Evolutionary conservation across 371 early-diverging fungal species (phyloP), one percentile per base, ranked within the genome.

Genomic region (Circinella umbellata): DNA sequence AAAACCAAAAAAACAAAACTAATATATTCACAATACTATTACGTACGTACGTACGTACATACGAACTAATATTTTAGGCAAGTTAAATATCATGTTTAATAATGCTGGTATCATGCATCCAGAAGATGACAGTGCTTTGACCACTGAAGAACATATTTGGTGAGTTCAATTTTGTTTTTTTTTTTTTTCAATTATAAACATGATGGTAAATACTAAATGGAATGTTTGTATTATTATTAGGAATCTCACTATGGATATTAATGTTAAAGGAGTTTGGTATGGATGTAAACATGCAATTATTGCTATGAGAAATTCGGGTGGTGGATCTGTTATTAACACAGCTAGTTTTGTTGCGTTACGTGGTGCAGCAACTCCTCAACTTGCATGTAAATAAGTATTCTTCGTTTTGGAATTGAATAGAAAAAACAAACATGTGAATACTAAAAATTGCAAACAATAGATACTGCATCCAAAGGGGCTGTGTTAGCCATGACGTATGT

Each of bases 61-160:
- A n/a, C n/a, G n/a, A n/a, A n/a, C 3, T 3, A 47, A 47, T 15
- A 47, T 11, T 17, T 17, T 69, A 88, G 89, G 92, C 66, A 91
- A 90, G 69, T 76, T 95, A 55, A 86, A 91, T 72, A 81, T 95
- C 65, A 89, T 94, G 80, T 94, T 95, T 83, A 95, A 95, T 80
- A 95, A 94, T 72, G 94, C 96, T 14, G 96, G 96, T 62, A 93
- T 95, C 79, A 94, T 95, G 94, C 94, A 94, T 73, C 91, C 93
- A 47, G 80, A 87, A 51, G 95, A 94, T 70, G 94, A 93, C 76
- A 91, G 94, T 74, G 94, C 93, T 54, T 72, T 90, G 55, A 92
- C 84, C 36, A 94, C 95, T 42, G 85, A 90, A 39, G 94, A 94
- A 73, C 82, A 85, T 39, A 85, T 93, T 68, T 95, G 96, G 90